Conservation (phyloP, 2,329 filamentous ascomycete genomes). For the Fusarium sp. region DNA sequence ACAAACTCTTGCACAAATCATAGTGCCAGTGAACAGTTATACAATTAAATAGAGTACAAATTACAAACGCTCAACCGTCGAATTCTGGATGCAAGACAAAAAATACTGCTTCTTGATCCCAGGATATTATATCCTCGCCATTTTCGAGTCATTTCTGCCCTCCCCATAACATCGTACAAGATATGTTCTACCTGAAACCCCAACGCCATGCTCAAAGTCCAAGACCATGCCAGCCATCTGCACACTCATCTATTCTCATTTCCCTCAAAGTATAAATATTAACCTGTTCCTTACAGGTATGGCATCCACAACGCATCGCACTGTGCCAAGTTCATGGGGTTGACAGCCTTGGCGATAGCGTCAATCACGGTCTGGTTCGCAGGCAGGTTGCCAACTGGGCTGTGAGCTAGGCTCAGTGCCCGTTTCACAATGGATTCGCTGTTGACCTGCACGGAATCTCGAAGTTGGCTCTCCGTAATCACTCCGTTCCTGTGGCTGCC, state of each 20-base stretch:
- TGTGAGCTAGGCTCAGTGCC: conserved; percentile 84
- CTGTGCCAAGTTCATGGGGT: conserved; percentile 87
- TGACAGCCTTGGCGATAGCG: conserved; percentile 89
- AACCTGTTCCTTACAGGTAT: conserved; percentile 73
- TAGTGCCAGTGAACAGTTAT: not conserved
- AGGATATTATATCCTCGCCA: not conserved
- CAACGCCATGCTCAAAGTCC: conserved; percentile 49
- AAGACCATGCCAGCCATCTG: conserved; percentile 25
- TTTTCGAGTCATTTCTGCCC: conserved; percentile 18
- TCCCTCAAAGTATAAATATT: conserved; percentile 15
- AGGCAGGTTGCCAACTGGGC: conserved; percentile 82
- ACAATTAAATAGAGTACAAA: conserved; percentile 1
- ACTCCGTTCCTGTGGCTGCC: conserved; percentile 72
- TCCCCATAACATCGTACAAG: conserved; percentile 19
- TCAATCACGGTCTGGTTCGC: conserved; percentile 98
- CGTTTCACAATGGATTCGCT: conserved; percentile 93
- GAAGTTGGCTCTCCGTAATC: conserved; percentile 72
- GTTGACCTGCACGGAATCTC: conserved; percentile 86
- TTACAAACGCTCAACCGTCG: not conserved
- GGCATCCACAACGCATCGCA: conserved; percentile 98
- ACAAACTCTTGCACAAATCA: not conserved
- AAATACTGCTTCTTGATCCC: not conserved
- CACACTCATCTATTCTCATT: conserved; percentile 4
- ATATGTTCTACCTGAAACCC: conserved; percentile 28
- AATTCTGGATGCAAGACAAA: not conserved